Conservation (phyloP, 352 stramenopile genomes). For the Peronospora farinosa region DNA sequence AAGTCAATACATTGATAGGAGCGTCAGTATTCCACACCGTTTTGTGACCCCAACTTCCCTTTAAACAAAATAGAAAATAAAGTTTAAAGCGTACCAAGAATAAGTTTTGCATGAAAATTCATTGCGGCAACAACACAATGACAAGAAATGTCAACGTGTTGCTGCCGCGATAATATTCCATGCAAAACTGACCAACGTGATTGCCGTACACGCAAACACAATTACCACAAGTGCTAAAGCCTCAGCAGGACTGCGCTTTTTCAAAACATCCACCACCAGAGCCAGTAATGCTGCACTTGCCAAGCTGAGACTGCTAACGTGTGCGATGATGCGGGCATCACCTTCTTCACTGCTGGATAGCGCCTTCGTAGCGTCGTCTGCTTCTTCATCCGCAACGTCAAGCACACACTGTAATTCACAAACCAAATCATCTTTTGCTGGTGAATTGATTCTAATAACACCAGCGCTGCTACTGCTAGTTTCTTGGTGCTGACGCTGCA, state of each 20-base stretch:
- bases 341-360: constrained; percentile 10
- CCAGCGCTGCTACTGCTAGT: not conserved
- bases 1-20: too few relatives aligned
- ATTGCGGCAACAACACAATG: too few relatives aligned
- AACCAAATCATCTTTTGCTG: not conserved
- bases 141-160: constrained; percentile 17
- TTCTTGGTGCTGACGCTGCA: constrained; percentile 14
- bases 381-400: constrained; percentile 19
- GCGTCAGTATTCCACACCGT: too few relatives aligned
- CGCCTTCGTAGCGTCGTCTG: constrained; percentile 22
- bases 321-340: constrained; percentile 5
- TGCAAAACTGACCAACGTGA: constrained; percentile 27
- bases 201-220: constrained; percentile 15
- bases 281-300: constrained; percentile 25
- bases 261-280: constrained; percentile 25
- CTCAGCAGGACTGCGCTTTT: constrained; percentile 23
- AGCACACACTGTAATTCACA: constrained; percentile 14
- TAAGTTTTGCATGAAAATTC: too few relatives aligned
- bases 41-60: too few relatives aligned
- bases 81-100: too few relatives aligned
- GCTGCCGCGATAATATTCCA: constrained; percentile 30
- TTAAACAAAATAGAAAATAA: constrained; percentile 16
- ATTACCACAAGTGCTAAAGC: constrained; percentile 23
- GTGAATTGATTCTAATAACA: constrained; percentile 1
- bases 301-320: constrained; percentile 17